Evolutionary conservation across 306 rosid genomes (phyloP), one percentile per base, ranked within the genome.

Genomic region (Lathyrus aphaca): DNA sequence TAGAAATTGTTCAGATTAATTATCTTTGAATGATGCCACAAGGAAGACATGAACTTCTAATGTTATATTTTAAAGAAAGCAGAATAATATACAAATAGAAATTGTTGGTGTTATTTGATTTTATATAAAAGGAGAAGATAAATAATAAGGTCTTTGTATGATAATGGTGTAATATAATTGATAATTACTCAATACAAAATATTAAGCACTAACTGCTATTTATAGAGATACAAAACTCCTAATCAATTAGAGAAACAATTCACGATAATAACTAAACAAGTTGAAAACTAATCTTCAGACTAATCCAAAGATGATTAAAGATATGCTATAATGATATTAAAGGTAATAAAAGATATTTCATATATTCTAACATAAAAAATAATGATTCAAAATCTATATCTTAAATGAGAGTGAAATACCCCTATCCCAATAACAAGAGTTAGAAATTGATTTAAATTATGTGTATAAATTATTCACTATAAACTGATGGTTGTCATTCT

Each of bases 1-100:
- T n/a, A n/a, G n/a, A 25, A 49, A n/a, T 6, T 38, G 43, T 6
- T 91, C 80, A 77, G 96, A 83, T 75, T 94, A 94, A 79, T 88
- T 96, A 48, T 72, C 74, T 68, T 97, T 94, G 81, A 77, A 77
- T 49, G 57, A 78, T 11, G 21, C n/a, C 21, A 66, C 27, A 19
- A 69, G 54, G 18, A 54, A 81, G 66, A 17, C 51, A 48, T 66
- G 59, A 42, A 56, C 32, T 53, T 39, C 64, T 38, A n/a, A 11
- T 25, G 21, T 63, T 12, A 53, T 51, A 58, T 46, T 39, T 53
- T 30, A 42, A 66, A 7, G 10, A 11, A 57, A 66, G 14, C 16
- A 75, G 29, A 51, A 40, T 6, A 42, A 29, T 48, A n/a, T 51
- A 4, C 30, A 51, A 19, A 3, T 51, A 51, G 30, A 54, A 54